Evolutionary conservation across 2,329 filamentous ascomycete species (phyloP), one percentile per base, ranked within the genome.

Genomic region (Aureobasidium sp.): DNA sequence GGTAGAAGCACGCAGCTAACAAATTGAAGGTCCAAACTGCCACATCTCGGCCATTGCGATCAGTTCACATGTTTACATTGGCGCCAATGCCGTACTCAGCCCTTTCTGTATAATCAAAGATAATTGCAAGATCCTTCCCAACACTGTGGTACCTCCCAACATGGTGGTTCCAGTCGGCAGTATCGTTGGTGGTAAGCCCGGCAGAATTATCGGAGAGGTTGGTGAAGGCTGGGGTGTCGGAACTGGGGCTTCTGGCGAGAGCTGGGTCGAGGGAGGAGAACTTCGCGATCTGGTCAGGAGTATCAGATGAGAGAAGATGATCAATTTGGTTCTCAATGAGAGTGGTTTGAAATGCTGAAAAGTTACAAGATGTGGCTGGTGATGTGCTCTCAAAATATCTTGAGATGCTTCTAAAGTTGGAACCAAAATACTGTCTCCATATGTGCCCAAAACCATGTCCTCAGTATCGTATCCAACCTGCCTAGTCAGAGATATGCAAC

Each of bases 121-220:
- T 73, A 95, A 91, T 70, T 91, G 95, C 52, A 88, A 88, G 73
- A 85, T 99, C 44, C 76, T 97, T 67, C 91, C 96, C 64, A 88
- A 88, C 33, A 85, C 90, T 0, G 87, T 97, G 4, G 83, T 99
- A 6, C 89, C 94, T 2, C 81, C 88, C 0, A 88, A 91, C 64
- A 96, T 95, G 86, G 90, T 97, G 27, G 88, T 97, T 61, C 91
- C 93, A 1, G 92, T 91, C 71, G 96, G 94, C 72, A 92, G 87
- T 61, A 84, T 97, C 61, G 91, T 99, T n/a, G 93, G 87, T 0
- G 91, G 91, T 0, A 80, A 84, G 70, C 91, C 91, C 0, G 91
- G 87, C 0, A 80, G 88, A 61, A 87, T 96, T 52, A 82, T 96
- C 4, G 91, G 89, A 1, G 91, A 96, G 76, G 82, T 95, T 2